Conservation (phyloP, 805 yeast species). For the Candida tallmaniae region DNA sequence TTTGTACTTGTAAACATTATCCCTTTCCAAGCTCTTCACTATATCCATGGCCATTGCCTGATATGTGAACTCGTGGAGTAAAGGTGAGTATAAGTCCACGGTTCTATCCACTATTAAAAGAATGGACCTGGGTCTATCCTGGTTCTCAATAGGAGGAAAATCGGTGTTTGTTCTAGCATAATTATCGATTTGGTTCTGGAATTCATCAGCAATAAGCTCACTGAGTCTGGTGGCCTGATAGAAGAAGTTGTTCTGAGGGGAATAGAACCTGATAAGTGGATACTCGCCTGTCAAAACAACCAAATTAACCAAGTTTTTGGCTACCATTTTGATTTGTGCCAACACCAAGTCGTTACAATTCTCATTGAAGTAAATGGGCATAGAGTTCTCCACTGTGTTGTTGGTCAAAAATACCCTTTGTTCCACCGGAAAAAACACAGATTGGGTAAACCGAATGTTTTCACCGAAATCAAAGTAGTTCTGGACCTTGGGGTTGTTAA, state of each 20-base stretch:
- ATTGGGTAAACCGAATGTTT: constrained; percentile 22
- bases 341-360: constrained; percentile 59
- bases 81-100: constrained; percentile 75
- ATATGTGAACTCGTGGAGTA: constrained; percentile 85
- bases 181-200: constrained; percentile 68
- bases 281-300: constrained; percentile 83
- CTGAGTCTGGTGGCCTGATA: constrained; percentile 56
- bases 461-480: constrained; percentile 29
- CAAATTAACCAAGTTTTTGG: constrained; percentile 61
- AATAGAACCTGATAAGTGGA: constrained; percentile 76
- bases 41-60: constrained; percentile 90
- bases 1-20: constrained; percentile 45
- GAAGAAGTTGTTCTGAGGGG: constrained; percentile 45
- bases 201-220: constrained; percentile 63
- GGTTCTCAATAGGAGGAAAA: constrained; percentile 51
- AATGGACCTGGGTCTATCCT: constrained; percentile 62
- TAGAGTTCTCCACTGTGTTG: constrained; percentile 44
- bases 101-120: constrained; percentile 80
- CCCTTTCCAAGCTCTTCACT: constrained; percentile 39
- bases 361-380: constrained; percentile 68
- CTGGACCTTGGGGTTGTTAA: constrained; percentile 26
- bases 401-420: constrained; percentile 68
- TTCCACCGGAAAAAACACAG: constrained; percentile 60
- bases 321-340: constrained; percentile 53
- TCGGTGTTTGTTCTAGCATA: constrained; percentile 67